phyloP scores from a whole-genome alignment of 495 filamentous ascomycete genomes.

The Penicillium dipodomyicola region DNA sequence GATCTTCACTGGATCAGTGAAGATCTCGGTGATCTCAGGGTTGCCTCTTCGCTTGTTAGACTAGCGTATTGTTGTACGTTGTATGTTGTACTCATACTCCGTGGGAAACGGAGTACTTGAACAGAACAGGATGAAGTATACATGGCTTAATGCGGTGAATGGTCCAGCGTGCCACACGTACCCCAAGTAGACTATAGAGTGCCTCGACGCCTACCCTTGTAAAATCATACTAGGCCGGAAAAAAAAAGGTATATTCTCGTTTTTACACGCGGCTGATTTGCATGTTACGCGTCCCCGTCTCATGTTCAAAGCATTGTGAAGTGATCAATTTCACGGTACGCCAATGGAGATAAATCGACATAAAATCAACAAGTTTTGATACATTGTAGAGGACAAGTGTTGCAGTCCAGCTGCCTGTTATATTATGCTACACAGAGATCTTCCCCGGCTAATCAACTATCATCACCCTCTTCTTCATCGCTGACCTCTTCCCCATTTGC shows the following conservation, averaged over 20 bases:
- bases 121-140: too few species aligned
- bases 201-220: too few species aligned
- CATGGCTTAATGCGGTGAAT: neutral
- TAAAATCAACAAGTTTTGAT: neutral
- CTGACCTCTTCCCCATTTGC: conserved; percentile 68
- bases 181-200: too few species aligned
- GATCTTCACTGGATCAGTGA: neutral
- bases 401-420: conserved; percentile 8
- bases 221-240: too few species aligned
- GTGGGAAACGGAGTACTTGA: too few species aligned
- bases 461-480: conserved; percentile 55
- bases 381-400: neutral
- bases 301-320: neutral
- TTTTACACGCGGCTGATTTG: too few species aligned
- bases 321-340: neutral
- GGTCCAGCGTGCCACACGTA: too few species aligned
- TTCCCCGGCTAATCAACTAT: conserved; percentile 7
- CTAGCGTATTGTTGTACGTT: neutral
- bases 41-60: neutral
- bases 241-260: too few species aligned
- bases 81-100: too few species aligned
- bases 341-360: neutral
- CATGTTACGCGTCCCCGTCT: too few species aligned
- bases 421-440: neutral
- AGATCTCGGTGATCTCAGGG: neutral